Conservation (phyloP, 208 protist species). For the Trypanosoma melophagium region DNA sequence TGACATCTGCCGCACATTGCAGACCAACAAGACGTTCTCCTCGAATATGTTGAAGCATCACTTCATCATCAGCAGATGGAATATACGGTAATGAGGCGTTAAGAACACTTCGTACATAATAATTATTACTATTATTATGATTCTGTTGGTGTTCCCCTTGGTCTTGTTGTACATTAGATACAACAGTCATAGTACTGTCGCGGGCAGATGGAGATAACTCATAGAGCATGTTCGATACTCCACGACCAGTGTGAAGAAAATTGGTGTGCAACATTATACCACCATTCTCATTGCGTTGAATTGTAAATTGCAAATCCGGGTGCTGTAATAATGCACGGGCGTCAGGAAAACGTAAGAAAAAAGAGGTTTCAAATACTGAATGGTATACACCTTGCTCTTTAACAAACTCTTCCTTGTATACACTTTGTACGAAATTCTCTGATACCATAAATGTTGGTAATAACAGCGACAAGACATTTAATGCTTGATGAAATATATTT, state of each 20-base stretch:
- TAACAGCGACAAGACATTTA: conserved; percentile 21
- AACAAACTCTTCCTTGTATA: conserved; percentile 22
- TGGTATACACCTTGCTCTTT: neutral
- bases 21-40: conserved; percentile 11
- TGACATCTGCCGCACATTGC: neutral
- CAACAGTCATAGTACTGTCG: neutral
- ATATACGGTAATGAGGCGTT: conserved; percentile 12
- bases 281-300: conserved; percentile 25
- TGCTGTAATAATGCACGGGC: conserved; percentile 46
- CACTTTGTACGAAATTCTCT: neutral
- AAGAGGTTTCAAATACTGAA: conserved; percentile 7
- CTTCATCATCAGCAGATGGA: neutral
- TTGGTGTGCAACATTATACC: conserved; percentile 32
- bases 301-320: conserved; percentile 49
- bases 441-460: conserved; percentile 25
- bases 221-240: conserved; percentile 29
- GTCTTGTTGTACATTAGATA: neutral
- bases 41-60: conserved; percentile 7
- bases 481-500: conserved; percentile 17
- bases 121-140: neutral
- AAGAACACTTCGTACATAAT: conserved; percentile 2
- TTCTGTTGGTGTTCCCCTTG: neutral
- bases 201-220: neutral
- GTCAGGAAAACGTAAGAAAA: conserved; percentile 35
- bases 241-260: conserved; percentile 42